A percentile compares a stretch with the other conserved stretches of the same genome.
Conservation (phyloP, 2,329 filamentous ascomycete genomes). For the Monosporascus sp. region DNA sequence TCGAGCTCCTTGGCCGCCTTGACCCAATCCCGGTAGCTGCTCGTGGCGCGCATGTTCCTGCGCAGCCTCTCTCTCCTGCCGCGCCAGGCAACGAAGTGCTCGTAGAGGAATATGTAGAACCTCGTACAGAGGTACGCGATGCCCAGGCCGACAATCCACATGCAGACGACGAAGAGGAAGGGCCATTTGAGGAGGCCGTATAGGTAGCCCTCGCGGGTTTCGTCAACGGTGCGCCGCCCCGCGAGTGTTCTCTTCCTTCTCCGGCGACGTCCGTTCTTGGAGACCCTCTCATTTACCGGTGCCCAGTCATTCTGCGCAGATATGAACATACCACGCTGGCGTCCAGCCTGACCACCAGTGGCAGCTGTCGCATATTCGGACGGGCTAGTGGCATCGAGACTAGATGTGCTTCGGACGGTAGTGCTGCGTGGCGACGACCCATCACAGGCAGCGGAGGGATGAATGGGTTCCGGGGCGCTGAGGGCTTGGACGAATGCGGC, state of each 20-base stretch:
- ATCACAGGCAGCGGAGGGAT: constrained; percentile 54
- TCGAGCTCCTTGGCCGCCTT: constrained; percentile 74
- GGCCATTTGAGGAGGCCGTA: constrained; percentile 92
- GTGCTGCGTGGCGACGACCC: constrained; percentile 36
- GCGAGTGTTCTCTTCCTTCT: constrained; percentile 34
- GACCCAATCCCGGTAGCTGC: constrained; percentile 80
- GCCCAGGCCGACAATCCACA: constrained; percentile 73
- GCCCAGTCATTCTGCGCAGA: constrained; percentile 95
- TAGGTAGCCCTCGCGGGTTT: constrained; percentile 89
- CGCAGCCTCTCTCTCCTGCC: constrained; percentile 70
- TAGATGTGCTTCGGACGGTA: constrained; percentile 34
- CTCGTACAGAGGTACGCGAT: constrained; percentile 74
- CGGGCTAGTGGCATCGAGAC: constrained; percentile 27
- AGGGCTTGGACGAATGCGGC: constrained; percentile 76
- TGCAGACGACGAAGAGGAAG: constrained; percentile 70
- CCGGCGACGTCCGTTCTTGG: constrained; percentile 36
- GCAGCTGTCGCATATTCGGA: constrained; percentile 20
- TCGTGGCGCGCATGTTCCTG: constrained; percentile 63
- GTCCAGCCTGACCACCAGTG: constrained; percentile 28
- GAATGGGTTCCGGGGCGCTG: constrained; percentile 70
- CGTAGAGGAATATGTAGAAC: constrained; percentile 87
- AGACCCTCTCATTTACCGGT: constrained; percentile 70
- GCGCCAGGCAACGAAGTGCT: constrained; percentile 86
- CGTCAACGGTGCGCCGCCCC: constrained; percentile 68
- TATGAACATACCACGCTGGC: constrained; percentile 53